Conservation (phyloP, 441 rosid genomes). For the Syzygium malaccense region DNA sequence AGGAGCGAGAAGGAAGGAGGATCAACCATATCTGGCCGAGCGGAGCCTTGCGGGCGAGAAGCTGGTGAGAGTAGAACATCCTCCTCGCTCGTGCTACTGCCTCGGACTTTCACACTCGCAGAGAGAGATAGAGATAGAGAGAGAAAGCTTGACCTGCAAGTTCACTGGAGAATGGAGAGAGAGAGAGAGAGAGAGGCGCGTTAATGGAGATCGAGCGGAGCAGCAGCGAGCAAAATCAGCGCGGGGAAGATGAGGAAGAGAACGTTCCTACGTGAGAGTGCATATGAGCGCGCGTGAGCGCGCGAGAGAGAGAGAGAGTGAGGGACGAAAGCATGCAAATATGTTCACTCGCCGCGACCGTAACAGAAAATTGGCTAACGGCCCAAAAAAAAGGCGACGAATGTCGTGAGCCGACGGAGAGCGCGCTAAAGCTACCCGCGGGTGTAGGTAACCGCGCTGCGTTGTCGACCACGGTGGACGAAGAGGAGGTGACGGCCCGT, state of each 20-base stretch:
- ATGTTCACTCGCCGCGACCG: neutral
- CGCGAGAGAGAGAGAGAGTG: accelerated
- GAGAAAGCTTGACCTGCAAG: neutral
- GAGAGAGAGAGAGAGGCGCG: neutral
- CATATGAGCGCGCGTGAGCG: neutral
- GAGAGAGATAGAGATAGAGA: neutral
- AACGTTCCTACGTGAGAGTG: neutral
- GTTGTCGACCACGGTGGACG: neutral
- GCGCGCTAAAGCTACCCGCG: accelerated
- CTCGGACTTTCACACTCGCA: neutral
- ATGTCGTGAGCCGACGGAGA: neutral
- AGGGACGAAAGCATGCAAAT: neutral
- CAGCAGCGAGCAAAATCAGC: neutral
- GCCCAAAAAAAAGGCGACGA: neutral
- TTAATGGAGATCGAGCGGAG: neutral
- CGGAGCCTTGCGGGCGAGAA: constrained; percentile 87
- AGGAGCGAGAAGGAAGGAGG: neutral
- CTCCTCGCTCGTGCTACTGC: neutral
- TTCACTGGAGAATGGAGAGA: neutral
- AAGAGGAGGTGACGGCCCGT: neutral
- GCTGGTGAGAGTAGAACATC: constrained; percentile 92
- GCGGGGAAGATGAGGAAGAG: neutral
- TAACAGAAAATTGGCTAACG: neutral
- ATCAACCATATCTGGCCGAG: constrained; percentile 90
- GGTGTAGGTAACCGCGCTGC: neutral